Evolutionary conservation across 2,329 filamentous ascomycete genomes (phyloP).

Genomic region (Botryosphaeria agaves): DNA sequence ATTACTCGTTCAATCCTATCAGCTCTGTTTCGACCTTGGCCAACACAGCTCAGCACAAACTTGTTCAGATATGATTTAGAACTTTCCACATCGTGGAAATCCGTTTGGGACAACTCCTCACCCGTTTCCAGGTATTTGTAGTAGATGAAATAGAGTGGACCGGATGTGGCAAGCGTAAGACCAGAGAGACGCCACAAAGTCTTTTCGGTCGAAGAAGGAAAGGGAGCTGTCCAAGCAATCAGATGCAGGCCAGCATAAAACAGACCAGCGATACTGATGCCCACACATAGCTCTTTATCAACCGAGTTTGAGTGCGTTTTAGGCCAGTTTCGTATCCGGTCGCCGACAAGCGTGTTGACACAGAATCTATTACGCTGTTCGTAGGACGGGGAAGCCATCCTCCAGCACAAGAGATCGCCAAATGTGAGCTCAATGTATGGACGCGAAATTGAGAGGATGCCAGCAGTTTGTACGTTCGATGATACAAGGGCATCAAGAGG

Average conservation of each 20-base stretch:
- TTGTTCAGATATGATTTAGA: not conserved
- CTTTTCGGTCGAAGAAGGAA: constrained; percentile 3
- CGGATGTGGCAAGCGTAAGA: not conserved
- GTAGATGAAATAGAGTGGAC: not conserved
- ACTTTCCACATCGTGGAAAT: not conserved
- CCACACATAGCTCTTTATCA: not conserved
- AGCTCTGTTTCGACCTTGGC: not conserved
- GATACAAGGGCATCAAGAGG: too few relatives aligned
- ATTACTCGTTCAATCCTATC: not conserved
- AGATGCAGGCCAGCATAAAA: constrained; percentile 9
- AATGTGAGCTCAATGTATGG: too few relatives aligned
- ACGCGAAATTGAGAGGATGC: too few relatives aligned
- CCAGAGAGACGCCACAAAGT: constrained; percentile 7
- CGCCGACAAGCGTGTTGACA: too few relatives aligned
- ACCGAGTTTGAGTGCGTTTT: not conserved
- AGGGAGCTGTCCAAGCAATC: constrained; percentile 10
- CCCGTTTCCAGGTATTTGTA: not conserved
- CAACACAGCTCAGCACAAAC: not conserved
- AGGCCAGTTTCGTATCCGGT: too few relatives aligned
- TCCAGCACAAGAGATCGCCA: too few relatives aligned
- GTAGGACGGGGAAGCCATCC: too few relatives aligned
- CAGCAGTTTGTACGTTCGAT: too few relatives aligned
- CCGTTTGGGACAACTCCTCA: not conserved
- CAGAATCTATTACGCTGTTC: too few relatives aligned
- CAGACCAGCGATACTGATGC: constrained; percentile 3